Percentiles rank a stretch among this genome's conserved stretches.
Evolutionary conservation across 2,329 filamentous ascomycete genomes (phyloP).

Genomic region (Exserohilum rostratum): DNA sequence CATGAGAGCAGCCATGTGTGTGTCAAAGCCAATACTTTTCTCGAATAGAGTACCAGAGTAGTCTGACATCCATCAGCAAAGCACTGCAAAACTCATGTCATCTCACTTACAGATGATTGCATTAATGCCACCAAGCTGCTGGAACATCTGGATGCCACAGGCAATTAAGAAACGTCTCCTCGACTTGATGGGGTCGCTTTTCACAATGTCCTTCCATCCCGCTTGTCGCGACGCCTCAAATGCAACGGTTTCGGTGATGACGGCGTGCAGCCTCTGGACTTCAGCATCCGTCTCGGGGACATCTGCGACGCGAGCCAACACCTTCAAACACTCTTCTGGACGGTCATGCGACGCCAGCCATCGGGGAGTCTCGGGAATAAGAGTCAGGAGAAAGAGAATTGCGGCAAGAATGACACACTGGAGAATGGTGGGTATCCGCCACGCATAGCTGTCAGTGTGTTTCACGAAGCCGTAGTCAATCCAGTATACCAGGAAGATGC

Average conservation of each 20-base stretch:
- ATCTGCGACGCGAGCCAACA: constrained; percentile 20
- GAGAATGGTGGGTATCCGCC: constrained; percentile 21
- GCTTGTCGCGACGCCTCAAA: constrained; percentile 22
- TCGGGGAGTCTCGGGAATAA: constrained; percentile 22
- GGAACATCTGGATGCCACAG: constrained; percentile 24
- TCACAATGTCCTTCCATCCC: constrained; percentile 23
- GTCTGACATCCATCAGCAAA: constrained; percentile 10
- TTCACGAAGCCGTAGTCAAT: constrained; percentile 23
- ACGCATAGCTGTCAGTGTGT: constrained; percentile 23
- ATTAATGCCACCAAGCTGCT: constrained; percentile 25
- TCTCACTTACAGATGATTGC: constrained; percentile 22
- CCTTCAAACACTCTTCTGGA: constrained; percentile 20
- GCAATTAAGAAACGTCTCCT: constrained; percentile 25
- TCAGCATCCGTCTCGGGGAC: constrained; percentile 13
- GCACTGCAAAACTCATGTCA: background rate
- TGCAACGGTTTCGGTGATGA: constrained; percentile 25
- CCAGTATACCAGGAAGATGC: constrained; percentile 25
- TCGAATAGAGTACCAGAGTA: constrained; percentile 24
- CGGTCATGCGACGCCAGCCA: constrained; percentile 25
- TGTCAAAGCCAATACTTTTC: constrained; percentile 25
- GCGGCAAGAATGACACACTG: constrained; percentile 17
- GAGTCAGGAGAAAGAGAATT: constrained; percentile 11
- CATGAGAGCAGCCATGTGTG: constrained; percentile 23
- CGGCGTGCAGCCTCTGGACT: constrained; percentile 19
- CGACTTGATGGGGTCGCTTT: constrained; percentile 24